phyloP scores from a whole-genome alignment of 2,329 filamentous ascomycete species.

The Phyllosticta capitalensis region DNA sequence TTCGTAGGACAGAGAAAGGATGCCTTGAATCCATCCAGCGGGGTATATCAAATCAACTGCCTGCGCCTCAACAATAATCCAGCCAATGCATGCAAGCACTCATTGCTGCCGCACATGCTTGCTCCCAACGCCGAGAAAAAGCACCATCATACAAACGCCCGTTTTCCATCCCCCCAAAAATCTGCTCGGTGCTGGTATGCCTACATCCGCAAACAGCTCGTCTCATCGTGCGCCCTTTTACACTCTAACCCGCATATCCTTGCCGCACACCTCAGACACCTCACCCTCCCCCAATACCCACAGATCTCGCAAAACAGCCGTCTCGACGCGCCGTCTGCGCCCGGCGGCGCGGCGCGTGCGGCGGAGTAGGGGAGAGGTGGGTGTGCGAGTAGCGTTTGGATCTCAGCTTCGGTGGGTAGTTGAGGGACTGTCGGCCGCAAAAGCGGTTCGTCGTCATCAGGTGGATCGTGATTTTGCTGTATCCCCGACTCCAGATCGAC shows the following conservation, averaged over 20 bases:
- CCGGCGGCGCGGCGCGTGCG: slow-evolving; percentile 38
- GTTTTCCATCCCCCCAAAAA: neutral
- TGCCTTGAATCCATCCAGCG: too few species aligned
- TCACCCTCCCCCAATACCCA: slow-evolving; percentile 70
- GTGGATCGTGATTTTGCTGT: neutral
- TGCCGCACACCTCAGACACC: slow-evolving; percentile 68
- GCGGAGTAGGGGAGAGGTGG: slow-evolving; percentile 61
- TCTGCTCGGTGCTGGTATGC: neutral
- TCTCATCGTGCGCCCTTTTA: slow-evolving; percentile 61
- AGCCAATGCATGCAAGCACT: too few species aligned
- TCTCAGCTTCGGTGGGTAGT: slow-evolving; percentile 50
- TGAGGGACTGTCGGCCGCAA: slow-evolving; percentile 50
- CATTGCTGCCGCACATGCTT: too few species aligned
- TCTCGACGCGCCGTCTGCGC: slow-evolving; percentile 37
- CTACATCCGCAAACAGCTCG: slow-evolving; percentile 37
- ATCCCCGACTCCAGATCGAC: neutral
- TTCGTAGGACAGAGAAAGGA: too few species aligned
- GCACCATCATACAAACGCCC: too few species aligned
- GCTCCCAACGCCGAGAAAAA: too few species aligned
- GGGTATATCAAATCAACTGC: too few species aligned
- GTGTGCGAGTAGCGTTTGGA: slow-evolving; percentile 53
- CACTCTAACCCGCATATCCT: slow-evolving; percentile 71
- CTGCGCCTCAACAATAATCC: too few species aligned
- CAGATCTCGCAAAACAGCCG: slow-evolving; percentile 69
- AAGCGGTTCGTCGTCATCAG: slow-evolving; percentile 40